Percentiles rank a stretch among this genome's conserved stretches.
These are phyloP conservation scores for Russula brevipes DNA, from an alignment of 768 basidiomycete species.

Conservation along the genomic window DNA sequence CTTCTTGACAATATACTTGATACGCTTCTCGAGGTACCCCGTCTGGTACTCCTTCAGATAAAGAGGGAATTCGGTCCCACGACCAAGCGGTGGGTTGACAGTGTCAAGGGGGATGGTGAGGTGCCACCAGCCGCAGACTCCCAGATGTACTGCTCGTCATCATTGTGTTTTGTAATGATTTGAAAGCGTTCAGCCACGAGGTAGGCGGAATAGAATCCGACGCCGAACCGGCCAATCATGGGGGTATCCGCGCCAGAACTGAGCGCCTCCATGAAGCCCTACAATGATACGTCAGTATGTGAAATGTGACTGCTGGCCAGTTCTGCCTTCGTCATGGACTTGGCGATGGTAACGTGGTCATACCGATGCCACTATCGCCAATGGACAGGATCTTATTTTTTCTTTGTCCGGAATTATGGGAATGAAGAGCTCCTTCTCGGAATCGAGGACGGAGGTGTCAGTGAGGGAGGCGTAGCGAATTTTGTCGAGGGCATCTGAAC, in stretches of 20 bases:
- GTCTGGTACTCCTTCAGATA: conserved; percentile 98
- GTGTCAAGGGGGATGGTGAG: conserved; percentile 95
- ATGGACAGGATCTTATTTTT: conserved; percentile 84
- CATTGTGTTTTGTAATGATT: conserved; percentile 99
- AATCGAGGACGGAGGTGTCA: conserved; percentile 83
- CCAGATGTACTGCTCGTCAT: conserved; percentile 99
- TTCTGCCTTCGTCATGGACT: conserved; percentile 85
- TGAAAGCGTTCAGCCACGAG: conserved; percentile 98
- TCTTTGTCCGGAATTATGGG: conserved; percentile 95
- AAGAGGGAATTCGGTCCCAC: conserved; percentile 89
- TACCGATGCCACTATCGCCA: conserved; percentile 95
- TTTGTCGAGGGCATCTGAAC: conserved; percentile 98
- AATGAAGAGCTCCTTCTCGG: conserved; percentile 90
- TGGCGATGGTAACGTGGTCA: conserved; percentile 98
- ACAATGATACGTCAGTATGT: conserved; percentile 5
- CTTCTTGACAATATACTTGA: conserved; percentile 99
- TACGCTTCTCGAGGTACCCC: conserved; percentile 97
- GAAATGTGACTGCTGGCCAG: not conserved
- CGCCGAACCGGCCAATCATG: conserved; percentile 99
- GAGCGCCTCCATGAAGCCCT: conserved; percentile 99
- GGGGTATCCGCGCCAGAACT: conserved; percentile 83
- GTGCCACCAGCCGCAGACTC: conserved; percentile 99
- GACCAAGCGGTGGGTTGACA: conserved; percentile 83
- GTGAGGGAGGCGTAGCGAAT: conserved; percentile 96
- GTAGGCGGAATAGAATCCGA: conserved; percentile 99